Conservation (phyloP, 1,284 basidiomycete genomes). For the Cryptococcus neoformans region DNA sequence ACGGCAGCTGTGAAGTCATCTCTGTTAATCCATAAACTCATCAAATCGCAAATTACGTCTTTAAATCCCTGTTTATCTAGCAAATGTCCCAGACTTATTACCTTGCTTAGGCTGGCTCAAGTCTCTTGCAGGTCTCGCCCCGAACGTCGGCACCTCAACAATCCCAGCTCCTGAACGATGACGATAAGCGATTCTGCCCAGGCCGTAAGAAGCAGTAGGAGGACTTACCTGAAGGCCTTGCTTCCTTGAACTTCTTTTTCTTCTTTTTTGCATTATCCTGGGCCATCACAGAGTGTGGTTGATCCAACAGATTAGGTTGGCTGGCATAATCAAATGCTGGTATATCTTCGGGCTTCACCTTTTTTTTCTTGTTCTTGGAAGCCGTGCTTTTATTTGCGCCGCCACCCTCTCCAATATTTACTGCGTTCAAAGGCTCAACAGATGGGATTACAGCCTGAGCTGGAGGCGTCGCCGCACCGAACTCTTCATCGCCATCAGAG, state of each 20-base stretch:
- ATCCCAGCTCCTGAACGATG: not conserved
- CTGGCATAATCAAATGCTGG: slow-evolving; percentile 70
- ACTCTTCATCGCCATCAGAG: not conserved
- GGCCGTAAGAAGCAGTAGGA: not conserved
- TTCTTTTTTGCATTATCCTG: slow-evolving; percentile 14
- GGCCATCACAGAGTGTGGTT: slow-evolving; percentile 21
- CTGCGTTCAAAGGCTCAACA: slow-evolving; percentile 61
- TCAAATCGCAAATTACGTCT: no score
- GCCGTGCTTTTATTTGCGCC: slow-evolving; percentile 2
- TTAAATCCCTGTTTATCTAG: not conserved
- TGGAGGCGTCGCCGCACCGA: not conserved
- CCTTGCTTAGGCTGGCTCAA: slow-evolving; percentile 46
- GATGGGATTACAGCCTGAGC: not conserved
- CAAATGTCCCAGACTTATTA: slow-evolving; percentile 38
- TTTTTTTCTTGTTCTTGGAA: slow-evolving; percentile 14
- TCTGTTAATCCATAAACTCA: no score
- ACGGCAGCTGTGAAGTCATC: no score
- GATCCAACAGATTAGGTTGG: slow-evolving; percentile 73
- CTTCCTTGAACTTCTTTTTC: slow-evolving; percentile 22
- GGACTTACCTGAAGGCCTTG: slow-evolving; percentile 4
- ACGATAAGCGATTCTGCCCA: not conserved
- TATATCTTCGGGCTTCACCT: slow-evolving; percentile 36
- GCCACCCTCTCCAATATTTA: slow-evolving; percentile 53
- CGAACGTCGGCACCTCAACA: slow-evolving; percentile 41
- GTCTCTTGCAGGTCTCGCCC: slow-evolving; percentile 35